Base-by-base conservation (phyloP, 2,329 filamentous ascomycete genomes). In the Colletotrichum tamarilloi region DNA sequence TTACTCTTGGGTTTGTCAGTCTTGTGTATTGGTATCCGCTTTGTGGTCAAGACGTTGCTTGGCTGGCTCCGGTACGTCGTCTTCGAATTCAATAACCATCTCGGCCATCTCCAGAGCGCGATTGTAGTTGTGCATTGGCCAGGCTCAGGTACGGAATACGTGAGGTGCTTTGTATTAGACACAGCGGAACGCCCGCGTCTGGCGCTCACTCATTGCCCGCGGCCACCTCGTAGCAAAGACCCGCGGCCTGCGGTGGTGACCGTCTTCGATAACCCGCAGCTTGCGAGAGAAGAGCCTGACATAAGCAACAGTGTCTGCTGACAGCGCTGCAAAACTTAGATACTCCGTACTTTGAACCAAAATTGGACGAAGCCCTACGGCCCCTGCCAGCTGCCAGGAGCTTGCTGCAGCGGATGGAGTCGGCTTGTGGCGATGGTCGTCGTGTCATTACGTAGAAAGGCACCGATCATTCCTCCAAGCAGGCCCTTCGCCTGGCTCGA, bases 391-490 rank as follows among this genome's bases (percentile, higher is more conserved):
- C 24, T 49, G 60, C 30, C 19, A n/a, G 42, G 6, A n/a, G 30
- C 22, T 32, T 52, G 42, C 28, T 38, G 28, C 62, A 19, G 22
- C 70, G 59, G 56, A 70, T 73, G 67, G 55, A 60, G 56, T 70
- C 67, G 56, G 67, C 71, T 56, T 62, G 71, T 73, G 71, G 71
- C 67, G 56, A 73, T 52, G 67, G 26, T 35, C 35, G 60, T 70
- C 71, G 60, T 70, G 67, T 70, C 67, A 73, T 71, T 73, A 71
- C 71, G 71, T 73, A 65, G 67, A 71, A 66, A 55, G 59, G 24
- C 66, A 63, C 26, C 70, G 30, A 58, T 53, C 42, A 64, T 70
- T 73, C 55, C 56, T 60, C 28, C 42, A 32, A 38, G 14, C 32
- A 53, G 63, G 24, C 5, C 35, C 38, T 52, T 30, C 26, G n/a